Base-by-base conservation (phyloP, 2,329 filamentous ascomycete genomes). In the Amphichorda felina region DNA sequence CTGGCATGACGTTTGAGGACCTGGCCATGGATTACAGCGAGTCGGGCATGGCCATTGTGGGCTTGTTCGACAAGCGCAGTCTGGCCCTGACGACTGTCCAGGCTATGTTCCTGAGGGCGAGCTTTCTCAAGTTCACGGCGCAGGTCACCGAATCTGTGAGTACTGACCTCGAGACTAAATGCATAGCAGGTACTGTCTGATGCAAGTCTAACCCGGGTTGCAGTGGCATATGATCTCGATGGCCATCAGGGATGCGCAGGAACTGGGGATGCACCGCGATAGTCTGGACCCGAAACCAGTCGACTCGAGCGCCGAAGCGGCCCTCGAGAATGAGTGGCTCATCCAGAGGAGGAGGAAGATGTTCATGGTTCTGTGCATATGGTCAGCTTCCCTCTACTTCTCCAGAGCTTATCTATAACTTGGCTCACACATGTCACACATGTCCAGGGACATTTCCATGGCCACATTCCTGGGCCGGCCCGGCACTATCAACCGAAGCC, bases 11-110 rank as follows among this genome's bases (percentile, higher is more conserved):
- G 3, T 74, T 76, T 40, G 70, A 76, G 48, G 71, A 77, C 34
- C 51, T 79, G 15, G 72, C 73, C 2, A 55, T 59, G 13, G 74
- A 77, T 38, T 79, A 77, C 45, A 76, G 72, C 45, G 72, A 78
- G 37, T 65, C 68, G 0, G 70, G 72, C 6, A 56, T 68, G 18
- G 59, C 64, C 8, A 63, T 79, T 30, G 46, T 75, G 28, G 57
- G 58, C 13, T 50, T 78, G 16, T 54, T 79, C 17, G 74, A 72
- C 13, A 77, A 76, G 50, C 60, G 64, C 33, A 59, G 70, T 30
- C 64, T 76, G 41, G 68, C 70, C 4, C 46, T 76, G 10, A 64
- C 68, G 7, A 70, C 70, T 1, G 69, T 79, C 4, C 58, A 75
- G 39, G 68, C 73, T 2, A 69, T 69, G 17, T 78, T 76, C 47